These are phyloP conservation scores for Pythium monospermum DNA, from an alignment of 352 stramenopile genomes.

Conservation along the genomic window DNA sequence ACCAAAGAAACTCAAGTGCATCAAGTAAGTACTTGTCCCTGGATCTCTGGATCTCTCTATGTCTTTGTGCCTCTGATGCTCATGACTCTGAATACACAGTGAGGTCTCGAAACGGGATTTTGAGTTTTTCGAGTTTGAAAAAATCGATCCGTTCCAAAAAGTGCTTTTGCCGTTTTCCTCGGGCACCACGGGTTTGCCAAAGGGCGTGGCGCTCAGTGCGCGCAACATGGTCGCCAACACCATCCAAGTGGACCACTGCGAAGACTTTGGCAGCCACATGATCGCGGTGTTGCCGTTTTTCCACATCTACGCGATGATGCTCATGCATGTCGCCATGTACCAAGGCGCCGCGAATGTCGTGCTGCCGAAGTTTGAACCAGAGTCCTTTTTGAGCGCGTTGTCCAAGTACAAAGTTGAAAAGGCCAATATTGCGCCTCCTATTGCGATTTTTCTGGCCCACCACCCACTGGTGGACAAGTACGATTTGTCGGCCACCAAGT, in stretches of 20 bases:
- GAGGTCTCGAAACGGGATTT: slow-evolving; percentile 34
- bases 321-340: slow-evolving; percentile 79
- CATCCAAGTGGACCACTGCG: slow-evolving; percentile 69
- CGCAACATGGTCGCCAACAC: slow-evolving; percentile 89
- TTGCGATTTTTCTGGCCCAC: slow-evolving; percentile 79
- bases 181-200: slow-evolving; percentile 91
- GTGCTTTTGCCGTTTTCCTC: slow-evolving; percentile 89
- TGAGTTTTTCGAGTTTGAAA: slow-evolving; percentile 42
- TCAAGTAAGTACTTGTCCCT: slow-evolving; percentile 52
- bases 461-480: slow-evolving; percentile 89
- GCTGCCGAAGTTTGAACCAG: slow-evolving; percentile 86
- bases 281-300: slow-evolving; percentile 90
- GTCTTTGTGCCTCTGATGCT: no score
- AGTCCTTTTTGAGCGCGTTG: slow-evolving; percentile 80
- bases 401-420: slow-evolving; percentile 36
- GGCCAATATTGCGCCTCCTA: slow-evolving; percentile 83
- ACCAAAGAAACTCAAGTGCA: slow-evolving; percentile 32
- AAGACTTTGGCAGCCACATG: slow-evolving; percentile 46
- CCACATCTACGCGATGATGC: slow-evolving; percentile 92
- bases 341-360: slow-evolving; percentile 82
- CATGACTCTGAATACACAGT: no score
- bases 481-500: slow-evolving; percentile 78
- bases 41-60: no score
- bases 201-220: slow-evolving; percentile 72
- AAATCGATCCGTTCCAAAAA: slow-evolving; percentile 47